Evolutionary conservation across 768 basidiomycete genomes (phyloP).

Genomic region (Gymnopilus dilepis): DNA sequence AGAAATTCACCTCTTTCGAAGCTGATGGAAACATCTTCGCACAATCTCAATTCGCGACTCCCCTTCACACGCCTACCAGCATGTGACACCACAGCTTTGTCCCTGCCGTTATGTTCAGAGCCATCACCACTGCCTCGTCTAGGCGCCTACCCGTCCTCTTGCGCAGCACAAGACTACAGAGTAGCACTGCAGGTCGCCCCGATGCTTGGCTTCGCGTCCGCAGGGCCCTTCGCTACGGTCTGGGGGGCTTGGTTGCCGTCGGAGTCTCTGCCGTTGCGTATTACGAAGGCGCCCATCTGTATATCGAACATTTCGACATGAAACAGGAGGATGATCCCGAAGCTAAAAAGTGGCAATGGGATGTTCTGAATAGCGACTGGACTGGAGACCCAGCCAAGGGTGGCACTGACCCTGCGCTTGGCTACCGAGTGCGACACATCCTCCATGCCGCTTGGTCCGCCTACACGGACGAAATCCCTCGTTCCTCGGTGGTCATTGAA

Average conservation of each 20-base stretch:
- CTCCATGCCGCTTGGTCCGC: conserved; percentile 77
- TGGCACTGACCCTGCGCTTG: conserved; percentile 77
- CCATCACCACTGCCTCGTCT: neutral
- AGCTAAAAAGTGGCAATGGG: conserved; percentile 69
- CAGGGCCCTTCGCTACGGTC: conserved; percentile 46
- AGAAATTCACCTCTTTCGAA: conserved; percentile 1
- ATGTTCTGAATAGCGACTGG: conserved; percentile 66
- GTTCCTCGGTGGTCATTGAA: conserved; percentile 42
- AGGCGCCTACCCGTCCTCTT: neutral
- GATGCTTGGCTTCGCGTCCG: neutral
- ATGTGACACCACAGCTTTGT: conserved; percentile 13
- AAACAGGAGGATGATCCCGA: conserved; percentile 56
- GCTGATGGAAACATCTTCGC: neutral
- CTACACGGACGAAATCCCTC: conserved; percentile 63
- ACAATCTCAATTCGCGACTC: conserved; percentile 5
- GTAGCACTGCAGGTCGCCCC: neutral
- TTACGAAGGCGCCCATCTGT: conserved; percentile 65
- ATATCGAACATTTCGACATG: conserved; percentile 63
- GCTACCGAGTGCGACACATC: conserved; percentile 62
- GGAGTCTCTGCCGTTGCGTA: conserved; percentile 52
- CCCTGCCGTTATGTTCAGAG: conserved; percentile 12
- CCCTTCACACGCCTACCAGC: neutral
- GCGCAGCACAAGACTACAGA: neutral
- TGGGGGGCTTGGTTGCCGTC: conserved; percentile 48
- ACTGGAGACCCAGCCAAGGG: conserved; percentile 54